Evolutionary conservation across 495 filamentous ascomycete species (phyloP), one percentile per base, ranked within the genome.

Genomic region (Delitschia confertaspora): DNA sequence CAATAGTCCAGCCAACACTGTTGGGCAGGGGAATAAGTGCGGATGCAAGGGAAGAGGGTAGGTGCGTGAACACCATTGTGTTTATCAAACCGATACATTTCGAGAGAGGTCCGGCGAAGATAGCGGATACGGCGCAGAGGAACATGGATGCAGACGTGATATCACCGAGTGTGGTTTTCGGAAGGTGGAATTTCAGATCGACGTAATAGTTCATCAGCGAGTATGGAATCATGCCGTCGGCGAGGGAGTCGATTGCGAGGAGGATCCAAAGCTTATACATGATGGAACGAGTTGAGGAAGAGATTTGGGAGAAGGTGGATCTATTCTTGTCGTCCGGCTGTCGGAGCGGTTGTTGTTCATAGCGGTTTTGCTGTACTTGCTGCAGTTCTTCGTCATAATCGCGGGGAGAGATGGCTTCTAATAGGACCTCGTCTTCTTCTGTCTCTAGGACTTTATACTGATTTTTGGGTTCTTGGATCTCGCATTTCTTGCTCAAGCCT

Each of bases 31-130:
- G 76, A 39, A 91, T 80, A 19, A 88, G 53, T 8, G 78, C 64
- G 1, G 89, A 74, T 40, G 80, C 78, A 31, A 87, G 65, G 8
- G 82, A 72, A 0, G 82, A 85, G 0, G 85, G 85, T 3, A 84
- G 70, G 52, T 91, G 85, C 2, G 84, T 87, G 54, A 88, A 87
- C 19, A 88, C 82, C 85, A 93, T 93, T 3, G 85, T 87, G 55
- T 82, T 83, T 55, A 93, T 73, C 22, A 88, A 73, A 0, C 88
- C 88, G 36, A 93, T 79, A 32, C 77, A 71, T 41, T 79, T 77
- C 3, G 85, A 73, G 48, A 93, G 72, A 0, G 85, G 80, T 0
- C 82, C 80, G 2, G 83, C 78, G 22, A 88, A 73, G 3, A 89
- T 68, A 53, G 77, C 82, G 3, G 79, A 82, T 2, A 74, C 58